Evolutionary conservation across 1,139 yeast species (phyloP).

Genomic region (Pneumocystis carinii): DNA sequence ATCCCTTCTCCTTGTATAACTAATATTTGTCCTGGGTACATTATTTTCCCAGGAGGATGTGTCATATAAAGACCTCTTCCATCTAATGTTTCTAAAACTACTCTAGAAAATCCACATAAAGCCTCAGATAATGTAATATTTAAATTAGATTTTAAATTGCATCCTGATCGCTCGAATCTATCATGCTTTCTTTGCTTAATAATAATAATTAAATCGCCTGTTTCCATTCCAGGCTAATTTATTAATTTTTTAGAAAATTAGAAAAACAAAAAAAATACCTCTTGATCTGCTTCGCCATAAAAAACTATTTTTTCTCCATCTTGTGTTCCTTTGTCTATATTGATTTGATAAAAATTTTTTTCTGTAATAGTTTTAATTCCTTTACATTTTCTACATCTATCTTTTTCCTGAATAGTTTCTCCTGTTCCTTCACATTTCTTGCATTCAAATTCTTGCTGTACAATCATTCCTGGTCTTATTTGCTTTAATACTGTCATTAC

Average conservation of each 20-base stretch:
- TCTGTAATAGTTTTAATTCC: conserved; percentile 54
- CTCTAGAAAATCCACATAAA: conserved; percentile 58
- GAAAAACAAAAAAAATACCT: conserved; percentile 10
- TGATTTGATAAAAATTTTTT: conserved; percentile 61
- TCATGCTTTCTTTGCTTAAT: conserved; percentile 33
- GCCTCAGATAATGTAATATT: conserved; percentile 64
- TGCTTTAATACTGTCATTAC: conserved; percentile 35
- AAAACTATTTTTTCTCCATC: conserved; percentile 48
- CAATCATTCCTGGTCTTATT: conserved; percentile 62
- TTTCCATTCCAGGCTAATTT: conserved; percentile 39
- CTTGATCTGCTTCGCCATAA: conserved; percentile 63
- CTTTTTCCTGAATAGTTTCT: conserved; percentile 37
- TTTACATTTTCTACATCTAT: conserved; percentile 60
- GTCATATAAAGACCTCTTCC: conserved; percentile 54
- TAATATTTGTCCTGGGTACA: conserved; percentile 62
- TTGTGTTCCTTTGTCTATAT: conserved; percentile 56
- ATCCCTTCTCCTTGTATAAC: conserved; percentile 69
- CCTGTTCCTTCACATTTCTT: conserved; percentile 63
- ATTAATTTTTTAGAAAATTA: conserved; percentile 7
- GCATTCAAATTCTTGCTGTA: conserved; percentile 52
- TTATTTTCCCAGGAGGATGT: conserved; percentile 47
- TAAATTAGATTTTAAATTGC: conserved; percentile 49
- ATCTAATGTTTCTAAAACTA: conserved; percentile 60
- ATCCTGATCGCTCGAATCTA: conserved; percentile 45
- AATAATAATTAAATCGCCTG: conserved; percentile 66